Conservation (phyloP, 164 flowering plant species). For the Annona squamosa region DNA sequence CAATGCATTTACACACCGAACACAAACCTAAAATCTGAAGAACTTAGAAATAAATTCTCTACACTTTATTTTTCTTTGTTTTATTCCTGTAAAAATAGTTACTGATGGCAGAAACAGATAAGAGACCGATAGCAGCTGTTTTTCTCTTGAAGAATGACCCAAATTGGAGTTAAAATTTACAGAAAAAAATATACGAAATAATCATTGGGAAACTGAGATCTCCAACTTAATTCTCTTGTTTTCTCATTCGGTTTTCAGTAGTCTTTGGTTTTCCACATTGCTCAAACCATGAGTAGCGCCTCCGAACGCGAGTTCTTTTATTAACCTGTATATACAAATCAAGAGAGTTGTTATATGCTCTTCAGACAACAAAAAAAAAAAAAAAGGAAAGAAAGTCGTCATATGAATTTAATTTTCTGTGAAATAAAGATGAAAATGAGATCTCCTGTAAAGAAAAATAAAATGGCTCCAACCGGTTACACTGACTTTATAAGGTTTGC, state of each 20-base stretch:
- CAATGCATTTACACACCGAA: no score
- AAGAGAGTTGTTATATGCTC: neutral
- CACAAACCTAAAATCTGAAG: no score
- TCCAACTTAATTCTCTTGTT: neutral
- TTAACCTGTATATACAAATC: neutral
- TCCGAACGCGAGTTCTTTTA: neutral
- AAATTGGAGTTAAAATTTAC: neutral
- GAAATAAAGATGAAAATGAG: neutral
- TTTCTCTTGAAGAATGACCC: neutral
- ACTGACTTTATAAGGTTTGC: slow-evolving; percentile 3
- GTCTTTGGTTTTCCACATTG: slow-evolving; percentile 11
- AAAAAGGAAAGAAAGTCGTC: neutral
- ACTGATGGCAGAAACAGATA: neutral
- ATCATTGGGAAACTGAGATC: neutral
- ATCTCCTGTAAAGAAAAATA: neutral
- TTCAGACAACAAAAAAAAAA: neutral
- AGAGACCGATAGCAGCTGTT: neutral
- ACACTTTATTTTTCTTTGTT: neutral
- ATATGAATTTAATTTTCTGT: neutral
- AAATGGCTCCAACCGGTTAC: neutral
- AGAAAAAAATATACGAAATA: neutral
- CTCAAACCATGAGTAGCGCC: slow-evolving; percentile 1
- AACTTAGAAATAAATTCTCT: neutral
- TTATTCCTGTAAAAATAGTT: neutral
- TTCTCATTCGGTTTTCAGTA: neutral